These are phyloP conservation scores for Nemophila menziesii DNA, from an alignment of 257 asterid species.

Conservation along the genomic window DNA sequence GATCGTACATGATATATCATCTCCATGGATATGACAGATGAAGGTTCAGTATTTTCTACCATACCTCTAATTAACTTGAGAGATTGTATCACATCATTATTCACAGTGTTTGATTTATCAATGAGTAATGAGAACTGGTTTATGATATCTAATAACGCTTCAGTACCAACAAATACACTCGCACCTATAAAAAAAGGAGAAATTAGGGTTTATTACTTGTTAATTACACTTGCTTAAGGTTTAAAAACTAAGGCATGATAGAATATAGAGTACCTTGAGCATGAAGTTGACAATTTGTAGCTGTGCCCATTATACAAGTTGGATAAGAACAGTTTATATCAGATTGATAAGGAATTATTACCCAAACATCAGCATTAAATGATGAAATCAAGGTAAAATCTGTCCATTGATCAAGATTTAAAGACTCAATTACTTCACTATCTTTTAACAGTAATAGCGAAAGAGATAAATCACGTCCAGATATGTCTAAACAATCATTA, in stretches of 20 bases:
- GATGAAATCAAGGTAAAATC: slow-evolving; percentile 38
- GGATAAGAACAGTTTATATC: slow-evolving; percentile 35
- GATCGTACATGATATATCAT: slow-evolving; percentile 47
- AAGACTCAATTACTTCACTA: slow-evolving; percentile 24
- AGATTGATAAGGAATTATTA: slow-evolving; percentile 49
- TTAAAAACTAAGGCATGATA: slow-evolving; percentile 1
- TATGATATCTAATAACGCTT: slow-evolving; percentile 45
- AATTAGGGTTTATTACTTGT: not conserved
- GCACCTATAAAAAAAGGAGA: slow-evolving; percentile 40
- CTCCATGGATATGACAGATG: slow-evolving; percentile 30
- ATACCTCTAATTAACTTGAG: slow-evolving; percentile 35
- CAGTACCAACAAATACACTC: slow-evolving; percentile 37
- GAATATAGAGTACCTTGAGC: slow-evolving; percentile 41
- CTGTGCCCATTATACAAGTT: slow-evolving; percentile 48
- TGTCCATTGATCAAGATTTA: slow-evolving; percentile 17
- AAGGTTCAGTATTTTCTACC: slow-evolving; percentile 24
- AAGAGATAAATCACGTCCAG: slow-evolving; percentile 64
- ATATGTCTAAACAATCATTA: slow-evolving; percentile 59
- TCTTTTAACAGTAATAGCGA: slow-evolving; percentile 35
- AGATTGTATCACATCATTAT: slow-evolving; percentile 41
- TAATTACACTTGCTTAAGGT: slow-evolving; percentile 2
- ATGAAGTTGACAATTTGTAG: slow-evolving; percentile 46
- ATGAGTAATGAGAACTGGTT: slow-evolving; percentile 58
- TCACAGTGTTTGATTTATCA: slow-evolving; percentile 37
- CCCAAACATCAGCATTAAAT: slow-evolving; percentile 71